phyloP scores from a whole-genome alignment of 192 early-diverging fungal genomes.

The Coemansia sp. region DNA sequence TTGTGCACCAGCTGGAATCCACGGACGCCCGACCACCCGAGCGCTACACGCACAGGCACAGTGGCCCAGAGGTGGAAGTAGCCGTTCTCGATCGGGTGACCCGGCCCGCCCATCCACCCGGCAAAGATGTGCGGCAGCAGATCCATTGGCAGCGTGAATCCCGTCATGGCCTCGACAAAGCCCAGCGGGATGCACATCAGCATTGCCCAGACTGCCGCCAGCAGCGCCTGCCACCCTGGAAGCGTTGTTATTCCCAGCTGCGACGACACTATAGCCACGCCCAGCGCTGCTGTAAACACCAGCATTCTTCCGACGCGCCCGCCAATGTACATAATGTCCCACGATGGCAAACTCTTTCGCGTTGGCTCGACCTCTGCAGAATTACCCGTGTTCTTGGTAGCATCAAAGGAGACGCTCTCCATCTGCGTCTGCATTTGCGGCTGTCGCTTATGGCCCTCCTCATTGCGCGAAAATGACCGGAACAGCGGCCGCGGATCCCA shows the following conservation, averaged over 20 bases:
- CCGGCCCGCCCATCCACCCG: constrained; percentile 46
- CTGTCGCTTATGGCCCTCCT: too few species aligned
- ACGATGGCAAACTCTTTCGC: too few species aligned
- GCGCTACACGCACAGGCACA: constrained; percentile 37
- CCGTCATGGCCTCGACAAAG: constrained; percentile 46
- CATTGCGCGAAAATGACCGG: background rate
- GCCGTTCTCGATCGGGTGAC: constrained; percentile 46
- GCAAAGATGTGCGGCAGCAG: constrained; percentile 46
- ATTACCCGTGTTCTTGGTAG: too few species aligned
- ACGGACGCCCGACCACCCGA: constrained; percentile 52
- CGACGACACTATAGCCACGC: constrained; percentile 35
- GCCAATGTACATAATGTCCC: constrained; percentile 17
- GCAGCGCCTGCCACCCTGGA: constrained; percentile 43
- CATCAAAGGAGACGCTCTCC: too few species aligned
- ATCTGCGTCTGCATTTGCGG: too few species aligned
- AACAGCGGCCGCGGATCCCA: constrained; percentile 37
- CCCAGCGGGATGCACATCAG: constrained; percentile 41
- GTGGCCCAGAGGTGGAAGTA: constrained; percentile 54
- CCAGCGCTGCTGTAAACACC: constrained; percentile 34
- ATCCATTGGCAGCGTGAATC: constrained; percentile 49
- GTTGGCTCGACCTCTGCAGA: too few species aligned
- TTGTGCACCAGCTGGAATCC: constrained; percentile 43
- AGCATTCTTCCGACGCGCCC: constrained; percentile 32
- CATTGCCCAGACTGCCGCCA: constrained; percentile 40
- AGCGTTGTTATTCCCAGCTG: constrained; percentile 41